Conservation (phyloP, 805 yeast genomes). For the Candida odintsovae region DNA sequence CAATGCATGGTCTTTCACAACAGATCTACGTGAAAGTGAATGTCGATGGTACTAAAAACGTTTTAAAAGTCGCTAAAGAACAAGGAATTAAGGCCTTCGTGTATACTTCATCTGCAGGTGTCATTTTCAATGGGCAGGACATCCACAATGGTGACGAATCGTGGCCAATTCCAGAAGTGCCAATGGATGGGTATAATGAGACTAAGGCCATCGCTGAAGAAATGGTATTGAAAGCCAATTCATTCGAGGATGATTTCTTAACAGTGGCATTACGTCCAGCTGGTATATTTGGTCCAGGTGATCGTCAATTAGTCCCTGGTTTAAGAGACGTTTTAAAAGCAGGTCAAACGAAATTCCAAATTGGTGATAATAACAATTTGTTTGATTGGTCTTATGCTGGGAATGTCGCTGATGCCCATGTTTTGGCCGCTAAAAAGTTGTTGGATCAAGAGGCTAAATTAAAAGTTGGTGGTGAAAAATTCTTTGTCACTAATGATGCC, state of each 20-base stretch:
- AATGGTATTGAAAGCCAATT: slow-evolving; percentile 70
- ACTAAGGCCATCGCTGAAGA: slow-evolving; percentile 91
- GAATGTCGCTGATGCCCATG: slow-evolving; percentile 95
- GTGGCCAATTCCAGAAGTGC: slow-evolving; percentile 86
- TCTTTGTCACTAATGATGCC: slow-evolving; percentile 87
- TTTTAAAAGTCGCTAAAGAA: slow-evolving; percentile 57
- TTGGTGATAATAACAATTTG: slow-evolving; percentile 89
- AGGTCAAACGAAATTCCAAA: slow-evolving; percentile 88
- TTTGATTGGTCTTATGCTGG: slow-evolving; percentile 99
- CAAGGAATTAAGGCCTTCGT: slow-evolving; percentile 58
- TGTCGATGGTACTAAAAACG: slow-evolving; percentile 78
- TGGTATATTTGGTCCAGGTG: slow-evolving; percentile 98
- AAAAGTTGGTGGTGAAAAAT: slow-evolving; percentile 75
- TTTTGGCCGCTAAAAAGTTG: slow-evolving; percentile 79
- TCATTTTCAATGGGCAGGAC: slow-evolving; percentile 92
- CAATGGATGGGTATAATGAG: slow-evolving; percentile 96
- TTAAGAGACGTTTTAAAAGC: slow-evolving; percentile 72
- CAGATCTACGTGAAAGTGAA: slow-evolving; percentile 84
- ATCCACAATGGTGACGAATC: slow-evolving; percentile 87
- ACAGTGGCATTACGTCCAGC: slow-evolving; percentile 95
- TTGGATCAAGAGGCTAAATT: slow-evolving; percentile 38
- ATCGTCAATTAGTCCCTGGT: slow-evolving; percentile 93
- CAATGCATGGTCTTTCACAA: slow-evolving; percentile 84
- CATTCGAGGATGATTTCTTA: slow-evolving; percentile 44
- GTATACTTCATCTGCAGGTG: slow-evolving; percentile 97